Base-by-base conservation (phyloP, 2,329 filamentous ascomycete species). In the Colletotrichum kahawae region DNA sequence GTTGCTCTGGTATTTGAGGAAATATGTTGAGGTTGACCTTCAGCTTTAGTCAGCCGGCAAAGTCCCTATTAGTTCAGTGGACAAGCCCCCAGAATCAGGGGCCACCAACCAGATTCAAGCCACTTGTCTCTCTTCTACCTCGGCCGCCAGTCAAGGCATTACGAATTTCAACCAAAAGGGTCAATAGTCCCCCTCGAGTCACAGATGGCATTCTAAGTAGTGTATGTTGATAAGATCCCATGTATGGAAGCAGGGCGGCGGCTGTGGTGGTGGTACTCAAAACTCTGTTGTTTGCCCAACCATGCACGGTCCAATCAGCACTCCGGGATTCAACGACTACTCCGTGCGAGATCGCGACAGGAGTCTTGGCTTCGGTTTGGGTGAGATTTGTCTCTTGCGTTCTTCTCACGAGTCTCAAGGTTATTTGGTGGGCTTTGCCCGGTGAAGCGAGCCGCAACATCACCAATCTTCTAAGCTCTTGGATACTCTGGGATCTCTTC, bases 1-100 rank as follows among this genome's bases (percentile, higher is more conserved):
- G 5, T 48, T 21, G 5, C 5, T 5, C 18, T 21, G 0, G 7
- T 0, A 7, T 1, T 13, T 7, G 43, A 7, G n/a, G 43, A 21
- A 18, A 51, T 21, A 0, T 24, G 0, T 4, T 7, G n/a, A 51
- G 18, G 5, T 13, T 24, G 43, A 21, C n/a, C 9, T n/a, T 13
- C 0, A 24, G 43, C n/a, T 51, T 51, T 21, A 2, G 38, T 2
- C 38, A 51, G n/a, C 0, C 43, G 18, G 21, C 43, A 4, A 48
- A 48, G 0, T 48, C 5, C 43, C 43, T 13, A 14, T n/a, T 48
- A 21, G 2, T 0, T 7, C 10, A 48, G n/a, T 21, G 10, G 6
- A 7, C n/a, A 51, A 51, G 12, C 2, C 43, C n/a, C 10, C 43
- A 13, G 43, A 51, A 3, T 51, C 43, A 51, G 10, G 43, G 43